Conservation (phyloP, 2,329 filamentous ascomycete genomes). For the Aspergillus pseudoglaucus region DNA sequence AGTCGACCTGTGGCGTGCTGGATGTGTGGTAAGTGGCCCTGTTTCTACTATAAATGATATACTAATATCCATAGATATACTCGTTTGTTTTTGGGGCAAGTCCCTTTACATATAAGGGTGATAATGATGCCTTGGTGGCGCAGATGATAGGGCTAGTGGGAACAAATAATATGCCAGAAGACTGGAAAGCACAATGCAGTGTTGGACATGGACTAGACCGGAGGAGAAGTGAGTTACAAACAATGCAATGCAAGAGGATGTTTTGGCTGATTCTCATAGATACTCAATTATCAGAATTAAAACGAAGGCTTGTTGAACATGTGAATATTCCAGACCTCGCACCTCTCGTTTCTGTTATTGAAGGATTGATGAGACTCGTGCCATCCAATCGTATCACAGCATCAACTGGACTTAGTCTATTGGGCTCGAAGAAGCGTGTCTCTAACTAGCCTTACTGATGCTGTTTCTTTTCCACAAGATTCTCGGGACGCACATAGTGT, state of each 20-base stretch:
- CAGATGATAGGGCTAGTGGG: constrained; percentile 20
- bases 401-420: constrained; percentile 12
- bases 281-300: constrained; percentile 8
- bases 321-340: constrained; percentile 8
- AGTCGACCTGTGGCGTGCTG: constrained; percentile 27
- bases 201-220: constrained; percentile 4
- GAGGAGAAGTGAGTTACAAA: constrained; percentile 1
- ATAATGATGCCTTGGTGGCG: constrained; percentile 8
- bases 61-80: constrained; percentile 13
- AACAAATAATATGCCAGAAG: constrained; percentile 14
- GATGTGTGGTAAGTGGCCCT: constrained; percentile 16
- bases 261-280: constrained; percentile 9
- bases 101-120: constrained; percentile 13
- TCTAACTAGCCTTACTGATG: not conserved
- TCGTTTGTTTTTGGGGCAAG: constrained; percentile 12
- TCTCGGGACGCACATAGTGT: not conserved
- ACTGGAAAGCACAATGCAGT: constrained; percentile 7
- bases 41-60: not conserved
- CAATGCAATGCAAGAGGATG: not conserved
- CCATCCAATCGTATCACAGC: constrained; percentile 15
- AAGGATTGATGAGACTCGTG: constrained; percentile 17
- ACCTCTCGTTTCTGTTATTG: constrained; percentile 12
- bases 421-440: not conserved
- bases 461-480: not conserved
- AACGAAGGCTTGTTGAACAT: constrained; percentile 10